Conservation (phyloP, 1,139 yeast genomes). For the Yamadazyma conglobata region DNA sequence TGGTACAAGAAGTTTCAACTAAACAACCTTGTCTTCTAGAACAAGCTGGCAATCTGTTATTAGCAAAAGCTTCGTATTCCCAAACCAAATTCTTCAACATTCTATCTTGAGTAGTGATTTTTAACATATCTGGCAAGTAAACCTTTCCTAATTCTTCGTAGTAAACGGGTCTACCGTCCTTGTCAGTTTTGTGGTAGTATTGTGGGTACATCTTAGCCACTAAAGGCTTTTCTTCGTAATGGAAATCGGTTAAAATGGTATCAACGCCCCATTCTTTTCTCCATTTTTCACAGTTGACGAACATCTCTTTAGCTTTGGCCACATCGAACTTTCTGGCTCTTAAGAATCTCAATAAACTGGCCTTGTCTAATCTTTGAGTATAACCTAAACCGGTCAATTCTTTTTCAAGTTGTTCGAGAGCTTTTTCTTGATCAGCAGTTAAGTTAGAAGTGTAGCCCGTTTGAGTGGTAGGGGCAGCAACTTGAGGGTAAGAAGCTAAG, state of each 20-base stretch:
- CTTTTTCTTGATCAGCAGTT: conserved; percentile 62
- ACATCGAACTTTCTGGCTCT: conserved; percentile 95
- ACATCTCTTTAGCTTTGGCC: conserved; percentile 77
- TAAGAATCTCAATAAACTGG: conserved; percentile 83
- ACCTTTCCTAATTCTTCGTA: conserved; percentile 91
- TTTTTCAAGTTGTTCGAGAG: conserved; percentile 55
- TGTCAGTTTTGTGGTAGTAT: conserved; percentile 95
- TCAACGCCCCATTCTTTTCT: conserved; percentile 82
- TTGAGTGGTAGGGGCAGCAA: conserved; percentile 52
- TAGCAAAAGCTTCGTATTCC: conserved; percentile 92
- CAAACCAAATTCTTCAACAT: conserved; percentile 94
- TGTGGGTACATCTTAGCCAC: conserved; percentile 93
- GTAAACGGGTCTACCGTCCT: conserved; percentile 94
- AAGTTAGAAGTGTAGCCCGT: conserved; percentile 85
- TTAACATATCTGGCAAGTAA: conserved; percentile 85
- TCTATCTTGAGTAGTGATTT: conserved; percentile 91
- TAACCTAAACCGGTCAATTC: conserved; percentile 63
- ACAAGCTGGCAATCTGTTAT: conserved; percentile 87
- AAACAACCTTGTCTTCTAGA: conserved; percentile 76
- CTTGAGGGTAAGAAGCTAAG: conserved; percentile 63
- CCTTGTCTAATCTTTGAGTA: conserved; percentile 76
- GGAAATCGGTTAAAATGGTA: conserved; percentile 81
- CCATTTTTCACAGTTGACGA: conserved; percentile 85
- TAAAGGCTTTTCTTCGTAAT: conserved; percentile 83
- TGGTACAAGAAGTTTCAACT: conserved; percentile 94